A percentile compares a stretch with the other conserved stretches of the same genome.
phyloP scores from a whole-genome alignment of 108 stramenopile genomes.

The Seminavis robusta region DNA sequence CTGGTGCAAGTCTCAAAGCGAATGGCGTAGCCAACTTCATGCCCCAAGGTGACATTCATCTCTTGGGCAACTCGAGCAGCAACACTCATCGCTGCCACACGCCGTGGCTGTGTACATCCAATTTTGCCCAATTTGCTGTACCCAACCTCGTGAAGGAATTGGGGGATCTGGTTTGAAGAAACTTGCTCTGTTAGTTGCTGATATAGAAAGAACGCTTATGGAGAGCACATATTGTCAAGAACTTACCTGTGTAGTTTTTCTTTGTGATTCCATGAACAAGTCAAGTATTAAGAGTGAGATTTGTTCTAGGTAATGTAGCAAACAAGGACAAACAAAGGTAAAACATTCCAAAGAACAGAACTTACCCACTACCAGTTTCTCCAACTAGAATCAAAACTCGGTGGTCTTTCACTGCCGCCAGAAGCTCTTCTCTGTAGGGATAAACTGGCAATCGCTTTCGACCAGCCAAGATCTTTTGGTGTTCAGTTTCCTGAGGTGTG shows the following conservation, averaged over 20 bases:
- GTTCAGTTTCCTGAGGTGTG: slow-evolving; percentile 62
- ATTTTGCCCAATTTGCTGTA: slow-evolving; percentile 95
- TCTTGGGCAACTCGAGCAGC: slow-evolving; percentile 96
- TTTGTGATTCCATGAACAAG: too few species aligned
- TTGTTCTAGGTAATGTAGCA: too few species aligned
- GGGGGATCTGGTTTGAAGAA: slow-evolving; percentile 60
- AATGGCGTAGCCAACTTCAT: slow-evolving; percentile 97
- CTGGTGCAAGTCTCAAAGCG: slow-evolving; percentile 98
- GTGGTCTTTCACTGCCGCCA: slow-evolving; percentile 87
- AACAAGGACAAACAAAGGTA: neutral
- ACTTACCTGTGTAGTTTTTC: slow-evolving; percentile 98
- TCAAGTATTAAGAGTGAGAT: slow-evolving; percentile 9
- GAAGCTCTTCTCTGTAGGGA: slow-evolving; percentile 91
- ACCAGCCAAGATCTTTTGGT: slow-evolving; percentile 87
- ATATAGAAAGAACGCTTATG: too few species aligned
- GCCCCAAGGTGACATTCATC: slow-evolving; percentile 95
- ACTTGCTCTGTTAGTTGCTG: neutral
- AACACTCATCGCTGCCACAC: slow-evolving; percentile 98
- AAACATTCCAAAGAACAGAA: neutral
- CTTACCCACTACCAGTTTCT: slow-evolving; percentile 75
- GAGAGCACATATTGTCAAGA: slow-evolving; percentile 13
- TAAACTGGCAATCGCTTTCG: slow-evolving; percentile 94
- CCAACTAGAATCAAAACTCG: slow-evolving; percentile 91
- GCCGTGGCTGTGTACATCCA: slow-evolving; percentile 97
- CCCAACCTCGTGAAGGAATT: slow-evolving; percentile 97